A percentile compares a stretch with the other conserved stretches of the same genome.
These are phyloP conservation scores for Bocquillonia castaneifolia DNA, from an alignment of 441 rosid genomes.

Conservation along the genomic window DNA sequence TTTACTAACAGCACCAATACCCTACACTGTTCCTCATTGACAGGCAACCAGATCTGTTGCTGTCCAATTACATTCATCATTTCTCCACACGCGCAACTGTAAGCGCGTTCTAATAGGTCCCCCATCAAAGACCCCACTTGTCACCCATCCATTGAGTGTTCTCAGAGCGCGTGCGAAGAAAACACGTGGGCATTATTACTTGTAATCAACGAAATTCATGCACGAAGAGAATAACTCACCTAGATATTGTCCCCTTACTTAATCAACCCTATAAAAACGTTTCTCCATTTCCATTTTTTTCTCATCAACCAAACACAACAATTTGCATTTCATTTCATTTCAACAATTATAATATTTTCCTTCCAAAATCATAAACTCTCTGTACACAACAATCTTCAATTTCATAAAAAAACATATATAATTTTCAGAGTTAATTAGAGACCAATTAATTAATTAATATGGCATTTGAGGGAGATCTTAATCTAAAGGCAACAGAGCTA, in stretches of 20 bases:
- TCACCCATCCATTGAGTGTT: not conserved
- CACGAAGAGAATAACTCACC: slow-evolving; percentile 30
- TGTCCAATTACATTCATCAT: slow-evolving; percentile 17
- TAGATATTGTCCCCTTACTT: slow-evolving; percentile 6
- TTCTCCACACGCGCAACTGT: slow-evolving; percentile 16
- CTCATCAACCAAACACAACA: slow-evolving; percentile 15
- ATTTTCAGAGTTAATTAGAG: too few relatives aligned
- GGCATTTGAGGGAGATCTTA: slow-evolving; percentile 40
- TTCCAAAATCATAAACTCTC: not conserved
- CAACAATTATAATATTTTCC: not conserved
- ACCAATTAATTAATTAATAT: not conserved
- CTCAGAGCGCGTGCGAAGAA: slow-evolving; percentile 12
- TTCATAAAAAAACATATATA: too few relatives aligned
- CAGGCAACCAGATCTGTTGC: slow-evolving; percentile 36
- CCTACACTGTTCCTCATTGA: slow-evolving; percentile 35
- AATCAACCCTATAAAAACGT: slow-evolving; percentile 36
- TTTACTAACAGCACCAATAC: slow-evolving; percentile 25
- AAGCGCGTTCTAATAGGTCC: slow-evolving; percentile 6
- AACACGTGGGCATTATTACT: slow-evolving; percentile 24
- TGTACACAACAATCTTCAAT: too few relatives aligned
- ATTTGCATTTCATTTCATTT: slow-evolving; percentile 3
- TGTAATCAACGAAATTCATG: slow-evolving; percentile 29
- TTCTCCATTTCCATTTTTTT: slow-evolving; percentile 19
- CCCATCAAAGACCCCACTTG: not conserved
- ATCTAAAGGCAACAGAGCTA: slow-evolving; percentile 80